A percentile compares a stretch with the other conserved stretches of the same genome.
These are phyloP conservation scores for Willaertia magna DNA, from an alignment of 208 protist genomes.

Conservation along the genomic window DNA sequence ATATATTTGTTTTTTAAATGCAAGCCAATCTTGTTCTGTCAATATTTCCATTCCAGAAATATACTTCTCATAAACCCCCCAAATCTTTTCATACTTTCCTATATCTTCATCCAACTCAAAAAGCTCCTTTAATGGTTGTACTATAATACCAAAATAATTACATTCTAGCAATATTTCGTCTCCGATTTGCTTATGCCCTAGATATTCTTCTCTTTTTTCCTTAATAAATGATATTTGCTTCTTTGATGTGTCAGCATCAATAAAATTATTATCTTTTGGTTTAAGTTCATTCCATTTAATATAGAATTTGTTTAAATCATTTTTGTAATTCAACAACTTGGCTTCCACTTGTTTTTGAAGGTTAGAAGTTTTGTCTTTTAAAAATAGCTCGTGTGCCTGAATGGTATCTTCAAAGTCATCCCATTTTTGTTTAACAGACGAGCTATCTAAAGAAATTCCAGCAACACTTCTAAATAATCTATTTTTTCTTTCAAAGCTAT, in stretches of 20 bases:
- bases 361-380: conserved; percentile 65
- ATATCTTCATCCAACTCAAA: conserved; percentile 63
- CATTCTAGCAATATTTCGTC: conserved; percentile 66
- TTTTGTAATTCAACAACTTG: conserved; percentile 55
- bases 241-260: conserved; percentile 35
- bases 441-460: conserved; percentile 55
- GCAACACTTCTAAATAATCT: conserved; percentile 68
- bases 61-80: conserved; percentile 67
- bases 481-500: conserved; percentile 79
- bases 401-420: conserved; percentile 68
- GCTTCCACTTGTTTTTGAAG: conserved; percentile 49
- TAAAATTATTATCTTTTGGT: conserved; percentile 63
- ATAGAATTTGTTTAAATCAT: conserved; percentile 68
- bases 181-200: conserved; percentile 44
- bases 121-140: conserved; percentile 56
- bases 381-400: conserved; percentile 67
- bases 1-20: conserved; percentile 72
- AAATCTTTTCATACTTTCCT: conserved; percentile 58
- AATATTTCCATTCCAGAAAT: conserved; percentile 58
- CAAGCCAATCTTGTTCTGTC: conserved; percentile 71
- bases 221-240: conserved; percentile 56
- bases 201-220: conserved; percentile 59
- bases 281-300: conserved; percentile 80
- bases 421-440: conserved; percentile 62
- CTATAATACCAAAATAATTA: conserved; percentile 71